These are phyloP conservation scores for Dentipellis fragilis DNA, from an alignment of 768 basidiomycete species.

Conservation along the genomic window DNA sequence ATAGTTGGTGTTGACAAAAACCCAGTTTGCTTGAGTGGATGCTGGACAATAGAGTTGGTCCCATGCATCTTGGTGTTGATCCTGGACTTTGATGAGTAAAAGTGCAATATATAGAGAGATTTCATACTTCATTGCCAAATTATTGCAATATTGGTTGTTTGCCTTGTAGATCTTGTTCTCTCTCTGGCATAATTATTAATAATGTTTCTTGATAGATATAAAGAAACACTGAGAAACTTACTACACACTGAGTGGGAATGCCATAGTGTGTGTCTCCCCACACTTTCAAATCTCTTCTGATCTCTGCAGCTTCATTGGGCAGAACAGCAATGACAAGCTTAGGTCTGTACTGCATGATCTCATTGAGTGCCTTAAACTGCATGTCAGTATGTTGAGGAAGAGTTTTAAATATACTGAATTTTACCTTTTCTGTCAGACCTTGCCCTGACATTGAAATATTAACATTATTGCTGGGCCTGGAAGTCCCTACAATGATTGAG, in stretches of 20 bases:
- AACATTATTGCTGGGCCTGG: neutral
- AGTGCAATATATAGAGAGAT: neutral
- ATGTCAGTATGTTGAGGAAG: neutral
- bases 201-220: neutral
- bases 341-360: neutral
- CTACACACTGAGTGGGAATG: slow-evolving; percentile 35
- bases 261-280: slow-evolving; percentile 41
- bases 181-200: neutral
- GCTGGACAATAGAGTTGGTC: slow-evolving; percentile 19
- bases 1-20: slow-evolving; percentile 14
- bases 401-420: neutral
- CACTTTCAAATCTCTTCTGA: slow-evolving; percentile 38
- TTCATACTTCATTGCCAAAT: slow-evolving; percentile 42
- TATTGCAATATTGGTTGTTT: slow-evolving; percentile 46
- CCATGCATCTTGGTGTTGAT: slow-evolving; percentile 32
- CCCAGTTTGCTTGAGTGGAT: slow-evolving; percentile 1
- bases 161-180: slow-evolving; percentile 6
- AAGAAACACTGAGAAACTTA: slow-evolving; percentile 10
- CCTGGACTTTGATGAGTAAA: slow-evolving; percentile 15
- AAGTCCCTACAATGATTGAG: neutral
- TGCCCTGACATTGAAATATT: neutral
- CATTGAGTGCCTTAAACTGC: neutral
- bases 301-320: slow-evolving; percentile 35
- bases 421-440: neutral
- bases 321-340: slow-evolving; percentile 39